phyloP scores from a whole-genome alignment of 805 yeast species.

The Barnettozyma siamensis region DNA sequence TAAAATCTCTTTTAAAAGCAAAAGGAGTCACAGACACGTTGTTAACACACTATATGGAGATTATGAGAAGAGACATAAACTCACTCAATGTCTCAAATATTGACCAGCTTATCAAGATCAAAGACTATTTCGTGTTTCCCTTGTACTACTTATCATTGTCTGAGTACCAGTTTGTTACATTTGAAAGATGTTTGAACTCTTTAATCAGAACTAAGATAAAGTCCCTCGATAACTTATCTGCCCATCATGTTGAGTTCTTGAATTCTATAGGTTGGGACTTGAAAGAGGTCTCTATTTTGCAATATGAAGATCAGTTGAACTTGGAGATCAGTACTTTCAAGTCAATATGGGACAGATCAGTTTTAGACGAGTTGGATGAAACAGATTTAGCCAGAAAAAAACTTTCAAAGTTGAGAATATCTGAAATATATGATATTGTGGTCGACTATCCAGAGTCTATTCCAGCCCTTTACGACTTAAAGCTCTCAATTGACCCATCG shows the following conservation, averaged over 20 bases:
- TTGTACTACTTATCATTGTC: constrained; percentile 12
- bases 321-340: constrained; percentile 6
- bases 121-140: constrained; percentile 21
- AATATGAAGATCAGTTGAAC: constrained; percentile 9
- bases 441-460: constrained; percentile 45
- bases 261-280: constrained; percentile 19
- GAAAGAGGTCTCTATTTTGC: constrained; percentile 8
- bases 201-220: constrained; percentile 11
- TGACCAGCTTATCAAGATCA: constrained; percentile 12
- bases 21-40: constrained; percentile 3
- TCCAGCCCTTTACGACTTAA: constrained; percentile 53
- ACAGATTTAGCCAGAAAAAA: constrained; percentile 9
- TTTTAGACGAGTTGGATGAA: constrained; percentile 9
- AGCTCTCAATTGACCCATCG: constrained; percentile 41
- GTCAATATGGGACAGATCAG: constrained; percentile 17
- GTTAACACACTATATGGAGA: constrained; percentile 12
- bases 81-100: constrained; percentile 1
- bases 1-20: constrained; percentile 12
- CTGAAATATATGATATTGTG: constrained; percentile 57
- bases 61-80: constrained; percentile 14
- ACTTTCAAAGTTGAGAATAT: constrained; percentile 37
- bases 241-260: constrained; percentile 13
- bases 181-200: constrained; percentile 18
- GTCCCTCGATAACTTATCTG: not conserved
- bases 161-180: constrained; percentile 8